Evolutionary conservation across 1,139 yeast species (phyloP).

Genomic region (Hemisphaericaspora lyxosophila): DNA sequence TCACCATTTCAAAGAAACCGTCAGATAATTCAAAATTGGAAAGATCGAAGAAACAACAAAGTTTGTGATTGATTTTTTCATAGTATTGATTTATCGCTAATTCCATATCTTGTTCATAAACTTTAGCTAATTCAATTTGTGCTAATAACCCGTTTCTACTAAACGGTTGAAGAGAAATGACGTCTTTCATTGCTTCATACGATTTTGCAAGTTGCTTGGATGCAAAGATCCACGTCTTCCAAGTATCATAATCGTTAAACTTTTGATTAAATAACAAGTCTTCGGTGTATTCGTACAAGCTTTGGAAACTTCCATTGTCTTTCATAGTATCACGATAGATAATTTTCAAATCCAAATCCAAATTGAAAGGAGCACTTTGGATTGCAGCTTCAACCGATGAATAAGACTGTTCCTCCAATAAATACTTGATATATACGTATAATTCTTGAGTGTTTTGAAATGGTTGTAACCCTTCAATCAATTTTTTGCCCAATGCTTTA

Average conservation of each 20-base stretch:
- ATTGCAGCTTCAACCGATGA: slow-evolving; percentile 31
- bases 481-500: slow-evolving; percentile 55
- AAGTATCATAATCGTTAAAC: slow-evolving; percentile 61
- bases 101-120: slow-evolving; percentile 17
- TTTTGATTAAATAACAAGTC: slow-evolving; percentile 40
- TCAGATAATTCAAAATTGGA: slow-evolving; percentile 29
- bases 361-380: slow-evolving; percentile 30
- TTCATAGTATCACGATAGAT: slow-evolving; percentile 49
- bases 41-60: slow-evolving; percentile 63
- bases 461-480: slow-evolving; percentile 48
- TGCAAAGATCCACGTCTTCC: slow-evolving; percentile 54
- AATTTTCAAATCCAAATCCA: slow-evolving; percentile 58
- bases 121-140: slow-evolving; percentile 43
- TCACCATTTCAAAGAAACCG: slow-evolving; percentile 13
- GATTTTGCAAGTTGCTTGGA: slow-evolving; percentile 30
- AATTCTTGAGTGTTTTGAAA: slow-evolving; percentile 55
- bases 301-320: slow-evolving; percentile 38
- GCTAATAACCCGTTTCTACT: slow-evolving; percentile 63
- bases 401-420: slow-evolving; percentile 31
- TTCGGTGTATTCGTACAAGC: slow-evolving; percentile 32
- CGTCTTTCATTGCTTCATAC: slow-evolving; percentile 23
- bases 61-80: slow-evolving; percentile 44
- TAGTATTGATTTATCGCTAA: slow-evolving; percentile 43
- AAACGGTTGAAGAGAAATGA: slow-evolving; percentile 23
- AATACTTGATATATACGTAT: slow-evolving; percentile 51